A percentile compares a stretch with the other conserved stretches of the same genome.
Conservation (phyloP, 2,329 filamentous ascomycete species). For the Pezicula radicicola region DNA sequence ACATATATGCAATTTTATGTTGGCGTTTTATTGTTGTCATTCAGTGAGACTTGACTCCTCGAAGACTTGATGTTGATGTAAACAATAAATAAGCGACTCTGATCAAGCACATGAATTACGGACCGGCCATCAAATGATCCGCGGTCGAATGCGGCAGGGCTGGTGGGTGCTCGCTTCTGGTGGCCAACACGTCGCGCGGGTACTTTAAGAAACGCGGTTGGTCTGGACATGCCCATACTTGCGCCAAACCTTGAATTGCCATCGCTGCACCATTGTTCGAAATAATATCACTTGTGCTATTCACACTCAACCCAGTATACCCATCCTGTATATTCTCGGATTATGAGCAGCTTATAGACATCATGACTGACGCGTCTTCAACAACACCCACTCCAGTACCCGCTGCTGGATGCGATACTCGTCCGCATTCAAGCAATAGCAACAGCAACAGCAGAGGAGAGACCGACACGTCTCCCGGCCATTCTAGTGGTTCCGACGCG, state of each 20-base stretch:
- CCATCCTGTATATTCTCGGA: constrained; percentile 9
- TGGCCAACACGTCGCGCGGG: background rate
- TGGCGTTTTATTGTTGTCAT: too few species aligned
- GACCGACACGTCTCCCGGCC: constrained; percentile 14
- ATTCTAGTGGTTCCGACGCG: constrained; percentile 10
- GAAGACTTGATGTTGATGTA: too few species aligned
- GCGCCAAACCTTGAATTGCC: background rate
- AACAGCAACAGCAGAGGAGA: constrained; percentile 14
- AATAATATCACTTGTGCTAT: background rate
- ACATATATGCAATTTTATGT: too few species aligned
- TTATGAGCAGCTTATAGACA: constrained; percentile 19
- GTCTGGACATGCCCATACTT: background rate
- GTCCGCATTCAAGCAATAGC: constrained; percentile 11
- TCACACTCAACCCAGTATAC: constrained; percentile 7
- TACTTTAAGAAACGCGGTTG: constrained; percentile 1
- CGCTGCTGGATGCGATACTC: constrained; percentile 7
- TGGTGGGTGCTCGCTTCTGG: too few species aligned
- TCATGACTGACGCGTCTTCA: constrained; percentile 30
- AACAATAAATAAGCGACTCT: too few species aligned
- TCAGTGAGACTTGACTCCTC: too few species aligned
- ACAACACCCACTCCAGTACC: constrained; percentile 17
- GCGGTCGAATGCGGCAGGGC: background rate
- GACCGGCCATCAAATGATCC: too few species aligned
- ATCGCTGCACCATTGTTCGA: background rate
- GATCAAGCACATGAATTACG: too few species aligned